A percentile compares a stretch with the other conserved stretches of the same genome.
Conservation (phyloP, 768 basidiomycete genomes). For the Xerocomellus intermedius region DNA sequence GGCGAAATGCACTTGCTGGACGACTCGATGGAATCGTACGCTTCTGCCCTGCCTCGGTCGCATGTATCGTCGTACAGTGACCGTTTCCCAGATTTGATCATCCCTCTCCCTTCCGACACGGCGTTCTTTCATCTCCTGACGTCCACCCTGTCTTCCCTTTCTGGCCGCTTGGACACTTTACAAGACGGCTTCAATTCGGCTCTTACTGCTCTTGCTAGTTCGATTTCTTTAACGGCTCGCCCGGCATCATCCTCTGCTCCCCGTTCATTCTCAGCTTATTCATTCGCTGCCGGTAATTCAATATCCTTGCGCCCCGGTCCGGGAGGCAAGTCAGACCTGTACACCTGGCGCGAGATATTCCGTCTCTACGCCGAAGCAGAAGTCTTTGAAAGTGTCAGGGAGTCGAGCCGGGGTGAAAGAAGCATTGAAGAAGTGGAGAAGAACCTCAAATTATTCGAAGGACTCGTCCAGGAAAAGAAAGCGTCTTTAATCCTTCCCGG, state of each 20-base stretch:
- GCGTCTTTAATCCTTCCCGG: conserved; percentile 55
- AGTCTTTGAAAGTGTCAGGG: conserved; percentile 75
- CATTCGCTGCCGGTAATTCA: conserved; percentile 18
- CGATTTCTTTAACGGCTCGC: conserved; percentile 33
- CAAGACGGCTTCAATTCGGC: conserved; percentile 48
- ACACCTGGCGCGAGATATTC: conserved; percentile 89
- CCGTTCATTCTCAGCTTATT: conserved; percentile 34
- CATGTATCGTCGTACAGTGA: not conserved
- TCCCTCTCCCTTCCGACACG: conserved; percentile 77
- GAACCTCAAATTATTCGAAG: conserved; percentile 61
- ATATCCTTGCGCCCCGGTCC: conserved; percentile 39
- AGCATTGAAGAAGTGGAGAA: conserved; percentile 67
- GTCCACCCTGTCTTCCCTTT: conserved; percentile 54
- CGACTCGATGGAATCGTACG: conserved; percentile 9
- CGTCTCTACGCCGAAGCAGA: conserved; percentile 82
- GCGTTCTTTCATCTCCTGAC: conserved; percentile 78
- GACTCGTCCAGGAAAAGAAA: conserved; percentile 50
- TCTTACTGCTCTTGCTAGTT: conserved; percentile 46
- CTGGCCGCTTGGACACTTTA: conserved; percentile 49
- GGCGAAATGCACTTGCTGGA: not conserved
- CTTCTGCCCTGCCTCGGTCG: not conserved
- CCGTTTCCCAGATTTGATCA: conserved; percentile 53
- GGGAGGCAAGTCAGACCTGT: conserved; percentile 56
- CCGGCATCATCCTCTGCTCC: conserved; percentile 33
- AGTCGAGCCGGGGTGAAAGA: conserved; percentile 65